Evolutionary conservation across 106 monocot genomes (phyloP).

Genomic region (Allium fistulosum): DNA sequence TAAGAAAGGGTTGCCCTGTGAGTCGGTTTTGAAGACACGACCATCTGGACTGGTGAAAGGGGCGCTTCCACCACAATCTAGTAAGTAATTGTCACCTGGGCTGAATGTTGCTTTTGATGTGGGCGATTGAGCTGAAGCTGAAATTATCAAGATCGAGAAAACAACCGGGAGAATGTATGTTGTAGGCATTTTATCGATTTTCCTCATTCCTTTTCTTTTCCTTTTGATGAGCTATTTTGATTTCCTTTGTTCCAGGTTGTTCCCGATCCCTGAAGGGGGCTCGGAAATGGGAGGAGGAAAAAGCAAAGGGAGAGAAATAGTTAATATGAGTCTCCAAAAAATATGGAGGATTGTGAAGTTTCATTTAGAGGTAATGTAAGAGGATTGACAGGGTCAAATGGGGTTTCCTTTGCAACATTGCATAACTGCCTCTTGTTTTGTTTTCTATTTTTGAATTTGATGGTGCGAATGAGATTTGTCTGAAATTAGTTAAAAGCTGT

Average conservation of each 20-base stretch:
- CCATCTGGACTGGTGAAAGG: constrained; percentile 37
- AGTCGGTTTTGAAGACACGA: constrained; percentile 58
- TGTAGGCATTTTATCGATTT: neutral
- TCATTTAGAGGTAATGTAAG: neutral
- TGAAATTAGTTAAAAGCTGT: no score
- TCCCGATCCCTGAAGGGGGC: constrained; percentile 2
- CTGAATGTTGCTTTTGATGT: constrained; percentile 18
- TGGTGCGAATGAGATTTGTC: no score
- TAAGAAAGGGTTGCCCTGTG: constrained; percentile 40
- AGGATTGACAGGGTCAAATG: neutral
- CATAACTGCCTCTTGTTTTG: no score
- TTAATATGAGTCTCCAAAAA: neutral
- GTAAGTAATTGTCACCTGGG: constrained; percentile 68
- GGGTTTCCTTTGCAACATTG: no score
- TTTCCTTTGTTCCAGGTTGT: neutral
- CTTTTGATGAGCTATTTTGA: neutral
- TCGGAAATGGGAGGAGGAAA: constrained; percentile 6
- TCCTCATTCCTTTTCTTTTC: neutral
- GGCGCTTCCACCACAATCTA: constrained; percentile 57
- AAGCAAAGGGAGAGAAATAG: neutral
- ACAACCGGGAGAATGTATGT: neutral
- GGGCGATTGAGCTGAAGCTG: constrained; percentile 1
- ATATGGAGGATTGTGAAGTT: neutral
- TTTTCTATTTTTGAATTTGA: no score
- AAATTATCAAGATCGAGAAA: neutral